Percentiles rank a stretch among this genome's conserved stretches.
Conservation (phyloP, 2,329 filamentous ascomycete genomes). For the Hypoxylon sp. region DNA sequence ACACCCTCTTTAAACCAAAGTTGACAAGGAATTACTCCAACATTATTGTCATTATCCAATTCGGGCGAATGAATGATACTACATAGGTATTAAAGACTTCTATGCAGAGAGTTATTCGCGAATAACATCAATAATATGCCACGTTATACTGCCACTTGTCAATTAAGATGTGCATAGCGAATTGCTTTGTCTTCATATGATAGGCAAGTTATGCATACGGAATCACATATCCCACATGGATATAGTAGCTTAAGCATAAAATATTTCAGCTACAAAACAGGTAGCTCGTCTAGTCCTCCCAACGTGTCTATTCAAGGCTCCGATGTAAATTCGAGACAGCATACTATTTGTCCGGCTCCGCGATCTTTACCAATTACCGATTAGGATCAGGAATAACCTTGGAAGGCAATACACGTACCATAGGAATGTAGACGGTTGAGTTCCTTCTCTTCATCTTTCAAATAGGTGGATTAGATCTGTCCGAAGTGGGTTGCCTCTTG, state of each 20-base stretch:
- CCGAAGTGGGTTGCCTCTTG: conserved; percentile 17
- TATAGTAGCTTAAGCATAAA: conserved; percentile 1
- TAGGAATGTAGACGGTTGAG: conserved; percentile 30
- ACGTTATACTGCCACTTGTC: conserved; percentile 44
- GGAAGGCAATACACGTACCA: conserved; percentile 28
- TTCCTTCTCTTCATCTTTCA: conserved; percentile 20
- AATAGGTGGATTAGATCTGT: conserved; percentile 24
- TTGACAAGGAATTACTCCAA: conserved; percentile 27
- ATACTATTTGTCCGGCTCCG: conserved; percentile 33
- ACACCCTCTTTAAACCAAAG: conserved; percentile 30
- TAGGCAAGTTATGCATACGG: conserved; percentile 28
- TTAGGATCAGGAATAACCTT: conserved; percentile 11
- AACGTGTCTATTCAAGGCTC: conserved; percentile 23
- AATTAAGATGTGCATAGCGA: conserved; percentile 30
- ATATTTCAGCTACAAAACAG: conserved; percentile 24
- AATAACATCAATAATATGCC: conserved; percentile 36
- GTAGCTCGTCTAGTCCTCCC: conserved; percentile 23
- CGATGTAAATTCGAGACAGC: conserved; percentile 21
- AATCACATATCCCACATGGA: conserved; percentile 7
- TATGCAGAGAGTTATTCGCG: conserved; percentile 33
- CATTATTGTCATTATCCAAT: conserved; percentile 39
- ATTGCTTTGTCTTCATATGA: conserved; percentile 30
- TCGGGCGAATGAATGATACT: conserved; percentile 27
- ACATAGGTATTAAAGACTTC: conserved; percentile 18
- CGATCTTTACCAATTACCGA: conserved; percentile 25